Conservation (phyloP, 2,329 filamentous ascomycete species). For the Ophiostoma fasciatum region DNA sequence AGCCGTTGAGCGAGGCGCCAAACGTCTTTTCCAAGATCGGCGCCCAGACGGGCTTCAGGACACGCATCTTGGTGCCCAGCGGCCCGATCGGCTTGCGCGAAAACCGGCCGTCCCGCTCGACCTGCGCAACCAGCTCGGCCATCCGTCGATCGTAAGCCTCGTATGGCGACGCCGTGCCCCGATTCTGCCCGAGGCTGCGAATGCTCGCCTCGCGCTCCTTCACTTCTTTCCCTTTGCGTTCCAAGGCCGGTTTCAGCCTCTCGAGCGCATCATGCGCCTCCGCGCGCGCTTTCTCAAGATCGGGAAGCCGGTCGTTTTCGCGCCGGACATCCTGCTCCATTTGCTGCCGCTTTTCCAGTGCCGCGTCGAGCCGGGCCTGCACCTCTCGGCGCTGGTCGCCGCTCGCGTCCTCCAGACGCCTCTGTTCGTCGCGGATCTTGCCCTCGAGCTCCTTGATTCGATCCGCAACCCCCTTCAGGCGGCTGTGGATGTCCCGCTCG, state of each 20-base stretch:
- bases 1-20: constrained; percentile 55
- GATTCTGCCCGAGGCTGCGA: constrained; percentile 36
- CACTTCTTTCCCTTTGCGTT: constrained; percentile 42
- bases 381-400: constrained; percentile 49
- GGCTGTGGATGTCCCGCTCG: constrained; percentile 48
- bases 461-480: constrained; percentile 37
- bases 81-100: constrained; percentile 64
- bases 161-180: constrained; percentile 31
- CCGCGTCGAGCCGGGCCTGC: constrained; percentile 39
- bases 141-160: constrained; percentile 52
- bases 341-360: constrained; percentile 32
- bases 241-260: too few relatives aligned
- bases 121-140: constrained; percentile 47
- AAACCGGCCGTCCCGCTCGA: constrained; percentile 57
- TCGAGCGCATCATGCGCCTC: constrained; percentile 18
- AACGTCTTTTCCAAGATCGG: constrained; percentile 65
- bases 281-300: constrained; percentile 19
- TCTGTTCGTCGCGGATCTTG: constrained; percentile 40
- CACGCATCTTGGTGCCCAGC: constrained; percentile 60
- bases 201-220: constrained; percentile 35
- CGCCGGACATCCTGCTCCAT: constrained; percentile 23
- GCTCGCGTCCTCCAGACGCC: constrained; percentile 49
- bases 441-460: constrained; percentile 29
- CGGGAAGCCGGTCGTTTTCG: constrained; percentile 15
- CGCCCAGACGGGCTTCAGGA: constrained; percentile 72